These are phyloP conservation scores for Mrakia hoshinonis DNA, from an alignment of 768 basidiomycete genomes.

Conservation along the genomic window DNA sequence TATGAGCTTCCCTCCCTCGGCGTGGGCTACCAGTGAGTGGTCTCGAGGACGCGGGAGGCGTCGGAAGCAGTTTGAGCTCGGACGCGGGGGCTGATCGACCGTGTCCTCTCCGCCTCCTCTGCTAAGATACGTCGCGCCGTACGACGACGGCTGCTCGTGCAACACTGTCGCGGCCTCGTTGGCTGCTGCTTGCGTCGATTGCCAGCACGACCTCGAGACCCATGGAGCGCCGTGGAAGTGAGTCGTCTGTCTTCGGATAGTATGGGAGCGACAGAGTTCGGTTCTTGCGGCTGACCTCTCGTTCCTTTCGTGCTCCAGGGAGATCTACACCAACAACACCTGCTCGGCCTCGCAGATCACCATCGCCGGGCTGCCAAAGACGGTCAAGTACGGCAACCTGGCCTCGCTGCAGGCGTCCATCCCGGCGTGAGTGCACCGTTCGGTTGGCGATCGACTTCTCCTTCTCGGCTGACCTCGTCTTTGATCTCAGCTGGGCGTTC, in stretches of 20 bases:
- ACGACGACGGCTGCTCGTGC: not conserved
- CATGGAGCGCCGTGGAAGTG: constrained; percentile 6
- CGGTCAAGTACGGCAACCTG: not conserved
- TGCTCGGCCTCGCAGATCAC: not conserved
- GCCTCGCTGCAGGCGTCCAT: not conserved
- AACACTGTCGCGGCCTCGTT: constrained; percentile 7
- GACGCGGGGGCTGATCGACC: not conserved
- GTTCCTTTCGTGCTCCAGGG: not conserved
- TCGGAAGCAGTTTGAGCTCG: not conserved
- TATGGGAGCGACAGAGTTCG: not conserved
- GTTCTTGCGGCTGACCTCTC: not conserved
- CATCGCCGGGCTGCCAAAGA: not conserved
- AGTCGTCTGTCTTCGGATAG: not conserved
- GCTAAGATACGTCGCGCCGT: constrained; percentile 1
- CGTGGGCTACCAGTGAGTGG: not conserved
- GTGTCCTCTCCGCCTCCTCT: not conserved
- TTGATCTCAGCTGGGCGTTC: not conserved
- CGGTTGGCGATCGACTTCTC: no score
- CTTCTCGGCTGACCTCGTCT: not conserved
- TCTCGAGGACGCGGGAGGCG: not conserved
- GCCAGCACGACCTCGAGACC: constrained; percentile 8
- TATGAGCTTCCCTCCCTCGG: not conserved
- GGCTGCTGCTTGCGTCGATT: constrained; percentile 6
- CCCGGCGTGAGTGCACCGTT: not conserved
- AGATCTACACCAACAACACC: not conserved